Base-by-base conservation (phyloP, 441 rosid genomes). In the Iberis amara region DNA sequence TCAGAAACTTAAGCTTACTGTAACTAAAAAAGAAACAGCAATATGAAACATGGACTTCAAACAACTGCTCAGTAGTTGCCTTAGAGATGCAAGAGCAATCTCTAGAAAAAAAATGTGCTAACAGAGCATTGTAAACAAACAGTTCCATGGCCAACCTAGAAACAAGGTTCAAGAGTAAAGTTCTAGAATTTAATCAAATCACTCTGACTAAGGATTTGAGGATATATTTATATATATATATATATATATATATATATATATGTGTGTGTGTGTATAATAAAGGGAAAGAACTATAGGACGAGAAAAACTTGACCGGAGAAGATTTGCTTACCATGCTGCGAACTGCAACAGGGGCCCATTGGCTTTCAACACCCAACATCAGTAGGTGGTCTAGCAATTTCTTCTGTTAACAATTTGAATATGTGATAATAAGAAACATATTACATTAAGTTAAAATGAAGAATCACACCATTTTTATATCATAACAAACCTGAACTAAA, bases 321-420 rank as follows among this genome's bases (percentile, higher is more conserved):
- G 62, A 68, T 62, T 23, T 26, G 35, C 85, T 72, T 81, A 92
- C 99, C 57, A 68, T 76, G 63, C 92, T 84, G 27, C 97, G 99
- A 47, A 86, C 76, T 64, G 90, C 71, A 70, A 89, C 70, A 55
- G 97, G 95, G 39, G 95, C 87, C 99, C 97, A 94, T 58, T 85
- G 92, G 78, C 90, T 89, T 75, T 89, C 99, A 41, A 89, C 80
- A 53, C 96, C 95, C 78, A 94, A 69, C 80, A 85, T 73, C 24
- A 94, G 85, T 41, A 94, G 84, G 73, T 76, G 69, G 57, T 89
- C 99, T 65, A 94, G 65, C 49, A 85, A 64, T 53, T 81, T 85
- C 53, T 78, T 94, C 97, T 94, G 68, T 73, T 62, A 47, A 32
- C 47, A 36, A 55, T 53, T 39, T 14, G 54, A 68, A 70, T 48